Evolutionary conservation across 2,329 filamentous ascomycete genomes (phyloP).

Genomic region (Dendrostoma leiphaemia): DNA sequence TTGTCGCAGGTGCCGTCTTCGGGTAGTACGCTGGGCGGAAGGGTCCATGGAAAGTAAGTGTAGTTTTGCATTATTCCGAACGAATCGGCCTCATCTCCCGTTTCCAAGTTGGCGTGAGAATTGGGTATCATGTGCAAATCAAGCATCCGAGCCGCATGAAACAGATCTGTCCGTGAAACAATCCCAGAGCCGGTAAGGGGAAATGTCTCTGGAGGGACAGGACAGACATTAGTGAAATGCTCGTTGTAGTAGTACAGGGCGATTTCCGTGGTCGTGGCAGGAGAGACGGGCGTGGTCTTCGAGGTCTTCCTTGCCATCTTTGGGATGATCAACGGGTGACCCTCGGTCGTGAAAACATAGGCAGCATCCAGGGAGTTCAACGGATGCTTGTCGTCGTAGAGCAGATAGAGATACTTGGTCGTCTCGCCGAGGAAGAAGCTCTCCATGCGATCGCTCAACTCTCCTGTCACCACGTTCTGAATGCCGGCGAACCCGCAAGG

Average conservation of each 20-base stretch:
- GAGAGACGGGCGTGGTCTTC: constrained; percentile 20
- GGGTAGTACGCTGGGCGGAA: constrained; percentile 74
- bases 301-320: constrained; percentile 33
- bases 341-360: constrained; percentile 94
- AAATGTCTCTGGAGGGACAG: constrained; percentile 54
- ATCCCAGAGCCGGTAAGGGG: constrained; percentile 76
- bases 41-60: constrained; percentile 89
- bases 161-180: constrained; percentile 77
- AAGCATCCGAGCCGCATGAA: constrained; percentile 83
- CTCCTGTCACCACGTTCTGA: constrained; percentile 76
- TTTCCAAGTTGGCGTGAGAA: constrained; percentile 46
- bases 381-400: constrained; percentile 84
- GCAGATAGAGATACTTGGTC: constrained; percentile 88
- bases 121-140: constrained; percentile 76
- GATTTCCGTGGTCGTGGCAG: constrained; percentile 17
- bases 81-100: constrained; percentile 38
- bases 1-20: constrained; percentile 73
- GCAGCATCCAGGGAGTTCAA: constrained; percentile 83
- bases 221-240: constrained; percentile 62
- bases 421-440: constrained; percentile 98
- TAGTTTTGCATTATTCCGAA: constrained; percentile 67
- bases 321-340: constrained; percentile 87
- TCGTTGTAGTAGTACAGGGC: constrained; percentile 37
- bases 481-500: constrained; percentile 92
- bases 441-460: constrained; percentile 93